Conservation (phyloP, 1,139 yeast genomes). For the Yamadazyma triangularis region DNA sequence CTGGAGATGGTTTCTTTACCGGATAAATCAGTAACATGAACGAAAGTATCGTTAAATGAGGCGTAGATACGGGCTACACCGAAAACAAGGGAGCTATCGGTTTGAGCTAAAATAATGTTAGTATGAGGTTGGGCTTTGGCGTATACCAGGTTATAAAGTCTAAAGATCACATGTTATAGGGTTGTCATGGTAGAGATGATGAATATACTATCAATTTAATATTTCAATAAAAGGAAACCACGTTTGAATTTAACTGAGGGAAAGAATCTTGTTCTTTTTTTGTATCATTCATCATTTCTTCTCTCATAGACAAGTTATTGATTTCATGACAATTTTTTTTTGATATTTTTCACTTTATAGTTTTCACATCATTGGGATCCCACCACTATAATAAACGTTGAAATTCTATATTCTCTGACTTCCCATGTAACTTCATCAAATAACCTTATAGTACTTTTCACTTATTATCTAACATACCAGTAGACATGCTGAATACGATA, state of each 20-base stretch:
- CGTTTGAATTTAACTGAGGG: neutral
- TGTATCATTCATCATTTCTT: no score
- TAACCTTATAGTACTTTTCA: no score
- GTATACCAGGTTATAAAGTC: neutral
- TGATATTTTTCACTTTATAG: no score
- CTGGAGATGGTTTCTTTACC: constrained; percentile 99
- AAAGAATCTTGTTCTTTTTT: no score
- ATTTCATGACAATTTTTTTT: no score
- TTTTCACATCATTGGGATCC: no score
- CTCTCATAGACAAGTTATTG: no score
- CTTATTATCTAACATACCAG: constrained; percentile 25
- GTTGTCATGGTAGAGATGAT: neutral
- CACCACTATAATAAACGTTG: no score
- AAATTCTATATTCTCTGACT: no score
- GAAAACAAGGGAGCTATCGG: constrained; percentile 83
- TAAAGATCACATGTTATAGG: neutral
- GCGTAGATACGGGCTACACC: constrained; percentile 99
- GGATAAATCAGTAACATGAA: constrained; percentile 98
- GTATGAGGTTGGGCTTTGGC: constrained; percentile 4
- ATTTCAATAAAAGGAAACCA: neutral
- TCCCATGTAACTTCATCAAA: no score
- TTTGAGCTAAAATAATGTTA: constrained; percentile 16
- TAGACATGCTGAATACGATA: constrained; percentile 23
- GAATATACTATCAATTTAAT: no score
- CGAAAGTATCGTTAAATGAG: constrained; percentile 99